A percentile compares a stretch with the other conserved stretches of the same genome.
phyloP scores from a whole-genome alignment of 2,329 filamentous ascomycete genomes.

The Fragosphaeria purpurea region DNA sequence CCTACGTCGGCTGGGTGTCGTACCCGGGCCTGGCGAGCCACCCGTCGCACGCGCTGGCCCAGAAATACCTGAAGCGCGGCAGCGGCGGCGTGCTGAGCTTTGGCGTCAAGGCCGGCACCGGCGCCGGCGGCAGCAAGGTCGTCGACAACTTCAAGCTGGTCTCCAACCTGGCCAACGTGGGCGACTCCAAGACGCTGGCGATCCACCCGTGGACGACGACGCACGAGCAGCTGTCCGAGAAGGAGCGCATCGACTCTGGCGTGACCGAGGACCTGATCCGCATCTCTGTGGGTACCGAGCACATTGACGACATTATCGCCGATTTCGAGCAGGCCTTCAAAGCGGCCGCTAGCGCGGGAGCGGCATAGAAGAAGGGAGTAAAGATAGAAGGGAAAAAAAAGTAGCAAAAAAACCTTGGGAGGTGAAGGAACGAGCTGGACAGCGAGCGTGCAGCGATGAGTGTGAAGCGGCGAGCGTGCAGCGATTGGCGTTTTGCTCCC shows the following conservation, averaged over 20 bases:
- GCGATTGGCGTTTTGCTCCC: no score
- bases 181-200: constrained; percentile 87
- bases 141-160: constrained; percentile 94
- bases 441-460: no score
- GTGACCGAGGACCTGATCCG: constrained; percentile 86
- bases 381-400: constrained; percentile 23
- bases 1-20: constrained; percentile 83
- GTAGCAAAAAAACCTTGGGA: neutral
- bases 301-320: constrained; percentile 93
- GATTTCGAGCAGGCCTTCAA: constrained; percentile 90
- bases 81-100: constrained; percentile 89
- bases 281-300: constrained; percentile 90
- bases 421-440: neutral
- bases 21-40: constrained; percentile 85
- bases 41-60: constrained; percentile 66
- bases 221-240: constrained; percentile 78
- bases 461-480: no score
- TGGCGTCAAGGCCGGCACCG: constrained; percentile 75
- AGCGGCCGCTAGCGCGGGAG: constrained; percentile 36
- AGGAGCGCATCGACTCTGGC: constrained; percentile 71
- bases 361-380: constrained; percentile 11
- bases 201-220: constrained; percentile 95
- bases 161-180: constrained; percentile 92
- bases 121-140: constrained; percentile 70
- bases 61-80: constrained; percentile 76